Percentiles rank a stretch among this genome's conserved stretches.
Evolutionary conservation across 1,284 basidiomycete species (phyloP).

Genomic region (Ustilago cynodontis): DNA sequence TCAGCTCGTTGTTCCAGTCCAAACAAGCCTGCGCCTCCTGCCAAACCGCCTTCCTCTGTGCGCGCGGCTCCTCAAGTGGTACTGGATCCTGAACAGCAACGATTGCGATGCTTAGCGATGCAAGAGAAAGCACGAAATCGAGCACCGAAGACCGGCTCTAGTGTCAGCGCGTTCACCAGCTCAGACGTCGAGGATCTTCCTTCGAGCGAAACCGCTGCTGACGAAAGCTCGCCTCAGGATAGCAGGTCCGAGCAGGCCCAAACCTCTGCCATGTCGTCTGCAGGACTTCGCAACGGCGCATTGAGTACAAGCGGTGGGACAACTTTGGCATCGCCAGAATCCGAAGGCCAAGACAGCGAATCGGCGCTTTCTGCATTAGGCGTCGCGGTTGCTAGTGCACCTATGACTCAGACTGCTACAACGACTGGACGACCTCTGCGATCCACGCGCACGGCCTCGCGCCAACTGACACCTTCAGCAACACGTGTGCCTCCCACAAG

Average conservation of each 20-base stretch:
- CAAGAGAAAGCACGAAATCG: conserved; percentile 47
- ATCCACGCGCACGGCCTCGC: conserved; percentile 24
- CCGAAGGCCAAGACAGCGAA: conserved; percentile 11
- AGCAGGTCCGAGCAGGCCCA: conserved; percentile 6
- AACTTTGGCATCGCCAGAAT: conserved; percentile 8
- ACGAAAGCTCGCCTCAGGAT: conserved; percentile 4
- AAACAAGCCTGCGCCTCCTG: conserved; percentile 5
- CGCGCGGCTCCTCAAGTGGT: conserved; percentile 26
- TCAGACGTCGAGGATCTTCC: conserved; percentile 28
- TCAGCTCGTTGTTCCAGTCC: conserved; percentile 33
- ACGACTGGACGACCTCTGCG: conserved; percentile 36
- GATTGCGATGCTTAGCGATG: conserved; percentile 50
- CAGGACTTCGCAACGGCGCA: neutral
- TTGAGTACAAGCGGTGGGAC: conserved; percentile 5
- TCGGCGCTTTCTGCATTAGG: neutral
- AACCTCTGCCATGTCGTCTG: neutral
- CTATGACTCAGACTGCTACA: conserved; percentile 7
- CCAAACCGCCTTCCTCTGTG: conserved; percentile 14
- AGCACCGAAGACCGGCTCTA: conserved; percentile 16
- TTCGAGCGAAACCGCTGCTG: conserved; percentile 8
- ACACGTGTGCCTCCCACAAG: conserved; percentile 34
- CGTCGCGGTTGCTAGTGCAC: neutral
- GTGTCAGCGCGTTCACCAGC: conserved; percentile 14
- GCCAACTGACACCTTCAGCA: conserved; percentile 35
- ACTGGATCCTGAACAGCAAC: conserved; percentile 41